These are phyloP conservation scores for Larix kaempferi DNA, from an alignment of 75 land plant species.

Conservation along the genomic window DNA sequence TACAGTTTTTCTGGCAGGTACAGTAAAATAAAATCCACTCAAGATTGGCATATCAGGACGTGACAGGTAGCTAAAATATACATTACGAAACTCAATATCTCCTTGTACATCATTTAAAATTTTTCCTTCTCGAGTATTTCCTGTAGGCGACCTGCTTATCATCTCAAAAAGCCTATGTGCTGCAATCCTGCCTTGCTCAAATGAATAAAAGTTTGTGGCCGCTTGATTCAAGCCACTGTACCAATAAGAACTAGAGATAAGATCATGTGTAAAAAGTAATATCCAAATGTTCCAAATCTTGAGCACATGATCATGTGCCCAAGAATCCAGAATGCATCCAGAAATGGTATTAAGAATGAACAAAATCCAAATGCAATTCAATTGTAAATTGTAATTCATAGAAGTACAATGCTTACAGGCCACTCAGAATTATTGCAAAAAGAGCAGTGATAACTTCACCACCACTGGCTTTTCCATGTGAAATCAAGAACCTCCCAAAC, in stretches of 20 bases:
- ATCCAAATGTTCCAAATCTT: neutral
- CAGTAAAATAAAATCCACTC: slow-evolving; percentile 45
- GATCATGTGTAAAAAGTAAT: neutral
- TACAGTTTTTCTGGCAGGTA: slow-evolving; percentile 49
- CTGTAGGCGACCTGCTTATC: slow-evolving; percentile 19
- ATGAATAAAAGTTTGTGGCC: slow-evolving; percentile 52
- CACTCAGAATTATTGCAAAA: slow-evolving; percentile 50
- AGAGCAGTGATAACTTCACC: slow-evolving; percentile 38
- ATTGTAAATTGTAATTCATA: slow-evolving; percentile 5
- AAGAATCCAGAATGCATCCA: neutral
- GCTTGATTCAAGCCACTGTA: slow-evolving; percentile 55
- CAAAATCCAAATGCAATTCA: neutral
- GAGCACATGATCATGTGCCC: neutral
- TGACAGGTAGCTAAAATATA: slow-evolving; percentile 53
- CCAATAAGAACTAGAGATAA: slow-evolving; percentile 1
- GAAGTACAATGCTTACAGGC: slow-evolving; percentile 29
- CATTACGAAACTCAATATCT: slow-evolving; percentile 45
- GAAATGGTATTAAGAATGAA: neutral
- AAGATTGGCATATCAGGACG: slow-evolving; percentile 54
- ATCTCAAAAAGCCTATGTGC: slow-evolving; percentile 51
- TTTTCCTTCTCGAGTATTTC: slow-evolving; percentile 21
- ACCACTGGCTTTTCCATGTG: slow-evolving; percentile 20
- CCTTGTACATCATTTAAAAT: slow-evolving; percentile 36
- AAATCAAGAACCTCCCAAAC: slow-evolving; percentile 41
- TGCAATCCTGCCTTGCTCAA: slow-evolving; percentile 53